Conservation (phyloP, 495 filamentous ascomycete genomes). For the Podospora bellae-mahoneyi region DNA sequence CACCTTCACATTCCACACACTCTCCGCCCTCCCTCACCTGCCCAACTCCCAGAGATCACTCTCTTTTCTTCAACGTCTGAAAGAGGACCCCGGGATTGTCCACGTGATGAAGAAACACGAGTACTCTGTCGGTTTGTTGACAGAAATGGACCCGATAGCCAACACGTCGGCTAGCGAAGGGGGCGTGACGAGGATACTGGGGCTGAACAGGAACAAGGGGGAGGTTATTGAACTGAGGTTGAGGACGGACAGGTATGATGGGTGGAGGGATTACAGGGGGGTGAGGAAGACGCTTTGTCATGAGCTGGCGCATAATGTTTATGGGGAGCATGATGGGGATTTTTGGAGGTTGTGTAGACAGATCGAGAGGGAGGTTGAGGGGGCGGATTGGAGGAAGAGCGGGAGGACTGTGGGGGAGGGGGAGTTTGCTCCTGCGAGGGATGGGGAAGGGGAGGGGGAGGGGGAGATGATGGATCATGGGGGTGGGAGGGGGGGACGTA, state of each 20-base stretch:
- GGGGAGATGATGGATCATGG: slow-evolving; percentile 70
- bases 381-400: slow-evolving; percentile 67
- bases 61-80: slow-evolving; percentile 72
- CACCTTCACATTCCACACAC: slow-evolving; percentile 75
- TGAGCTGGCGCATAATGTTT: slow-evolving; percentile 90
- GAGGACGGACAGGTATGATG: slow-evolving; percentile 89
- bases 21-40: slow-evolving; percentile 75
- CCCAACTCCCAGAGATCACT: slow-evolving; percentile 65
- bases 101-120: slow-evolving; percentile 76
- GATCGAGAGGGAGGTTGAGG: slow-evolving; percentile 84
- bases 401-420: slow-evolving; percentile 58
- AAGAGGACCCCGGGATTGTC: slow-evolving; percentile 80
- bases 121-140: slow-evolving; percentile 82
- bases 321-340: slow-evolving; percentile 71
- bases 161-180: slow-evolving; percentile 69
- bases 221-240: slow-evolving; percentile 89
- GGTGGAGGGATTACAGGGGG: slow-evolving; percentile 84
- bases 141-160: slow-evolving; percentile 87
- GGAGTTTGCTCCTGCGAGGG: slow-evolving; percentile 59
- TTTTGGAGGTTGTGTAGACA: slow-evolving; percentile 85
- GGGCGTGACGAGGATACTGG: slow-evolving; percentile 67
- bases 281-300: slow-evolving; percentile 92
- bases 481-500: slow-evolving; percentile 89
- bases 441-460: slow-evolving; percentile 19
- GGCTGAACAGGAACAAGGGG: slow-evolving; percentile 82